Conservation (phyloP, 495 filamentous ascomycete species). For the Tuber melanosporum region DNA sequence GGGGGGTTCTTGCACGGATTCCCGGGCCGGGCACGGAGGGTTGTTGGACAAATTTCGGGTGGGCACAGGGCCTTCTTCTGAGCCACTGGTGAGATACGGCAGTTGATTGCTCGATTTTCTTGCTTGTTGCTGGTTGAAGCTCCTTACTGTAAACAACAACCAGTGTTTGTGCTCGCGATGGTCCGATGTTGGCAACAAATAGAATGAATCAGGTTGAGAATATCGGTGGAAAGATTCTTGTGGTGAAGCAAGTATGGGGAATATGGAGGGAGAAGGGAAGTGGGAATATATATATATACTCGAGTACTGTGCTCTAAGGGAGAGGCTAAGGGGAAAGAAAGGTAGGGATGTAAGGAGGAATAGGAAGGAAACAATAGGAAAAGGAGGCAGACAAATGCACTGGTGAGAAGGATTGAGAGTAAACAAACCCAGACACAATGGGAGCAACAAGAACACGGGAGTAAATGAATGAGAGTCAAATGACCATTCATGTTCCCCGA, state of each 20-base stretch:
- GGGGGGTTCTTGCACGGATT: neutral
- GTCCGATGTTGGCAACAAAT: neutral
- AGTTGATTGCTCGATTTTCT: neutral
- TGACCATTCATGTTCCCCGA: neutral
- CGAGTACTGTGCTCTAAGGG: neutral
- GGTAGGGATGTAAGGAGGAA: neutral
- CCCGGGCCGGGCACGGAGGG: neutral
- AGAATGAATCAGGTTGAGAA: neutral
- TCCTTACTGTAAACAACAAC: neutral
- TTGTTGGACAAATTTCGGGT: neutral
- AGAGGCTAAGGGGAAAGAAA: neutral
- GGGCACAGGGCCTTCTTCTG: neutral
- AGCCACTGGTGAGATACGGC: neutral
- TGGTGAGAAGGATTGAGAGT: neutral
- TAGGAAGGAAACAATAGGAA: neutral
- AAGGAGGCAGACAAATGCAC: constrained; percentile 1
- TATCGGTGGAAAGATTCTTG: neutral
- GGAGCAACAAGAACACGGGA: neutral
- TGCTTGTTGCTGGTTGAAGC: neutral
- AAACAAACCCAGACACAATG: constrained; percentile 5
- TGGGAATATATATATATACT: neutral
- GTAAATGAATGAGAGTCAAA: neutral
- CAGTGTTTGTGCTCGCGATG: neutral
- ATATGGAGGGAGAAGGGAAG: neutral
- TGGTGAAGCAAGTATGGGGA: neutral